A percentile compares a stretch with the other conserved stretches of the same genome.
phyloP scores from a whole-genome alignment of 2,329 filamentous ascomycete genomes.

The Cadophora luteo-olivacea region DNA sequence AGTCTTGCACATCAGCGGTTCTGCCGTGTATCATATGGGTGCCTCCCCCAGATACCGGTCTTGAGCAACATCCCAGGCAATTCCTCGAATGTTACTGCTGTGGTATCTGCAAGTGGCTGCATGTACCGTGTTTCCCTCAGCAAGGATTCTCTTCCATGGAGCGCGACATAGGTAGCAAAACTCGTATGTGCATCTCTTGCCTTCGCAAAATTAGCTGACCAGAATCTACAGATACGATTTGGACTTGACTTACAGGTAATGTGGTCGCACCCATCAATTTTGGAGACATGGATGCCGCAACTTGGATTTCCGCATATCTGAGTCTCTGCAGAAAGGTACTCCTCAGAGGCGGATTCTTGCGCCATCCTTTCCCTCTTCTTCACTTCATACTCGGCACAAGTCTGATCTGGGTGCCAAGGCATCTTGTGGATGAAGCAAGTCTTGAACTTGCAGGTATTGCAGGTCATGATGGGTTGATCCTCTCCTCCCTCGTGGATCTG shows the following conservation, averaged over 20 bases:
- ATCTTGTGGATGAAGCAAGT: slow-evolving; percentile 52
- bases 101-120: too few relatives aligned
- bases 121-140: too few relatives aligned
- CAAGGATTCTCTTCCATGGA: too few relatives aligned
- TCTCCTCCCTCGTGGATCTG: slow-evolving; percentile 56
- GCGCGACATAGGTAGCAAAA: too few relatives aligned
- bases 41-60: too few relatives aligned
- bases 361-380: slow-evolving; percentile 2
- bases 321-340: slow-evolving; percentile 6
- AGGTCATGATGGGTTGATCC: slow-evolving; percentile 50
- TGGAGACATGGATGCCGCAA: slow-evolving; percentile 22
- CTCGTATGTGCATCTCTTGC: too few relatives aligned
- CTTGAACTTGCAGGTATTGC: slow-evolving; percentile 48
- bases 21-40: too few relatives aligned
- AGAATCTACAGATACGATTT: too few relatives aligned
- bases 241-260: slow-evolving; percentile 10
- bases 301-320: slow-evolving; percentile 24
- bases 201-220: too few relatives aligned
- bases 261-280: slow-evolving; percentile 33
- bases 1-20: too few relatives aligned
- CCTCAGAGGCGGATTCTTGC: slow-evolving; percentile 27
- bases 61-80: too few relatives aligned
- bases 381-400: slow-evolving; percentile 52
- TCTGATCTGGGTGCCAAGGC: slow-evolving; percentile 30
- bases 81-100: too few relatives aligned